Percentiles rank a stretch among this genome's conserved stretches.
phyloP scores from a whole-genome alignment of 148 eudicot species.

The Chenopodium quinoa region DNA sequence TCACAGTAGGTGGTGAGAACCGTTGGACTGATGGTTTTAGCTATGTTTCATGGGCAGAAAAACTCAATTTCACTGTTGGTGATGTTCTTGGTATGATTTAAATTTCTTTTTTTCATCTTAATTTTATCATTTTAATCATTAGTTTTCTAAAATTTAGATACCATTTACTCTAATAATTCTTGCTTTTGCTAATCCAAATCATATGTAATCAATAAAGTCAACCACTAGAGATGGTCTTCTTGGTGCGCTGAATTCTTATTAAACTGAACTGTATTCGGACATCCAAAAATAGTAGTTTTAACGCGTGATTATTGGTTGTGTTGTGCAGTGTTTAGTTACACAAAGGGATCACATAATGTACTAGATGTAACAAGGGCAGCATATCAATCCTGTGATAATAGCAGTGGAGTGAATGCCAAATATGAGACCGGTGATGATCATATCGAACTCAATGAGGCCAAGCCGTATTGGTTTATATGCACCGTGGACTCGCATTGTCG shows the following conservation, averaged over 20 bases:
- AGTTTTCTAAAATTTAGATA: background rate
- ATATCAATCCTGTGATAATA: conserved; percentile 35
- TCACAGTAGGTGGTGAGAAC: conserved; percentile 41
- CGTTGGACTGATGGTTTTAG: conserved; percentile 41
- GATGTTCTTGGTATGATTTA: conserved; percentile 48
- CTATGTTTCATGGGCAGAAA: conserved; percentile 39
- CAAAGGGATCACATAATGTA: conserved; percentile 35
- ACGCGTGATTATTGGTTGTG: background rate
- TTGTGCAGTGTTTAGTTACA: conserved; percentile 44
- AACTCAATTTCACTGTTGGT: conserved; percentile 36
- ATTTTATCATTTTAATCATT: background rate
- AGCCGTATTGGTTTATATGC: conserved; percentile 48
- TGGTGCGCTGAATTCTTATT: too few species aligned
- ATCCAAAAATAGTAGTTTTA: too few species aligned
- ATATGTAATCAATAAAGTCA: conserved; percentile 18
- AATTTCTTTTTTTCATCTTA: background rate
- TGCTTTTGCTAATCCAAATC: background rate
- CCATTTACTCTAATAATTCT: too few species aligned
- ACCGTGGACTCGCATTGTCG: conserved; percentile 36
- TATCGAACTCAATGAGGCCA: conserved; percentile 37
- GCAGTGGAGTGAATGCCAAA: conserved; percentile 38
- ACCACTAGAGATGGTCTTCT: background rate
- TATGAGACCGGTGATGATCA: conserved; percentile 44
- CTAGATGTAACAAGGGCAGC: conserved; percentile 41
- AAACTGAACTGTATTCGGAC: too few species aligned